Percentiles rank a stretch among this genome's conserved stretches.
These are phyloP conservation scores for Suhomyces bribrorum DNA, from an alignment of 1,139 yeast species.

Conservation along the genomic window DNA sequence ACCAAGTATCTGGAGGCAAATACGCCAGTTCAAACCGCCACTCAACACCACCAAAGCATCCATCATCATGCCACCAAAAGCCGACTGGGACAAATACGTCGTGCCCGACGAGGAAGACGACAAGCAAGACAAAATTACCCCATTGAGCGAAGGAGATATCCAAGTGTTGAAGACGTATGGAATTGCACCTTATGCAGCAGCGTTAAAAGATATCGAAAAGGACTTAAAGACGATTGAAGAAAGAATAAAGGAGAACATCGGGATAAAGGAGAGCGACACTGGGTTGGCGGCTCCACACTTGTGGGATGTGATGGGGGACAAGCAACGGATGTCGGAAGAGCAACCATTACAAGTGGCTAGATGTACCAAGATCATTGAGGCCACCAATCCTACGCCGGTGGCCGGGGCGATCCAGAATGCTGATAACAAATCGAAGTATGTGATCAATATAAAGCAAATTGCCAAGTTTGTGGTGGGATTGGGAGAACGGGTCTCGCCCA, in stretches of 20 bases:
- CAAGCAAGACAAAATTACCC: slow-evolving; percentile 68
- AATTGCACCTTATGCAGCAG: slow-evolving; percentile 90
- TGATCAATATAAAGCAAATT: slow-evolving; percentile 94
- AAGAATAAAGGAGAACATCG: slow-evolving; percentile 89
- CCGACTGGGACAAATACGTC: slow-evolving; percentile 96
- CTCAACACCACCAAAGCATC: neutral
- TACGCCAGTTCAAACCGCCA: slow-evolving; percentile 6
- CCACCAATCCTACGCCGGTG: slow-evolving; percentile 37
- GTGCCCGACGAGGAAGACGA: slow-evolving; percentile 77
- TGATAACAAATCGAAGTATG: slow-evolving; percentile 86
- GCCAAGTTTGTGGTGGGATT: slow-evolving; percentile 96
- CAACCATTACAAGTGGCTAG: slow-evolving; percentile 98
- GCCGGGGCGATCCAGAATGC: slow-evolving; percentile 53
- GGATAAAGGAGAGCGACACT: slow-evolving; percentile 92
- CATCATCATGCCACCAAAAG: slow-evolving; percentile 72
- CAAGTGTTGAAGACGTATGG: slow-evolving; percentile 96
- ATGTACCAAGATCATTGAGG: slow-evolving; percentile 93
- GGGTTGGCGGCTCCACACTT: slow-evolving; percentile 93
- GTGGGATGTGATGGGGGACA: slow-evolving; percentile 98
- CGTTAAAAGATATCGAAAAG: slow-evolving; percentile 77
- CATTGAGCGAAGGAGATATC: slow-evolving; percentile 93
- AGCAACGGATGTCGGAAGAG: slow-evolving; percentile 88
- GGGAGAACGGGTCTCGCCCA: slow-evolving; percentile 96
- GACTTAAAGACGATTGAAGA: slow-evolving; percentile 82
- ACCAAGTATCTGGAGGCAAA: slow-evolving; percentile 9